phyloP scores from a whole-genome alignment of 768 basidiomycete genomes.

The Phanerochaete sordida region DNA sequence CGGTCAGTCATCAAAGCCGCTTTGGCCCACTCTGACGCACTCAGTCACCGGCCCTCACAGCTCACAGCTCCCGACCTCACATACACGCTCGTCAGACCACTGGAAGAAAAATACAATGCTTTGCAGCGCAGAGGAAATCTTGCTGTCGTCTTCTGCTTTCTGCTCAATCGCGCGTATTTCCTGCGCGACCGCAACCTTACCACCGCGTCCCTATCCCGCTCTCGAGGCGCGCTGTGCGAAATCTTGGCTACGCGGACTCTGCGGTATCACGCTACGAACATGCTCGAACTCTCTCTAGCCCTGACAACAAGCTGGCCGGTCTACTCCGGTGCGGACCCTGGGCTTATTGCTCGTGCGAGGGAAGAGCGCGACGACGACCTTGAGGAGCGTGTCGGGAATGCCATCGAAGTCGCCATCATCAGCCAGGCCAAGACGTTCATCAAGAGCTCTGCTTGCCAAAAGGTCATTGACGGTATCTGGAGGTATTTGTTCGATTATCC shows the following conservation, averaged over 20 bases:
- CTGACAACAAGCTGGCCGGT: conserved; percentile 81
- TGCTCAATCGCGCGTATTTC: conserved; percentile 86
- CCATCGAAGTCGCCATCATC: conserved; percentile 89
- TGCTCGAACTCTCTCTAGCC: conserved; percentile 65
- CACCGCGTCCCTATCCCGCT: conserved; percentile 63
- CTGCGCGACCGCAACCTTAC: conserved; percentile 71
- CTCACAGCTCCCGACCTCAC: conserved; percentile 84
- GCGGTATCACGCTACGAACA: conserved; percentile 63
- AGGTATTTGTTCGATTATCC: conserved; percentile 39
- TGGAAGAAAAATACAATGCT: conserved; percentile 80
- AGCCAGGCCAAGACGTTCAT: conserved; percentile 87
- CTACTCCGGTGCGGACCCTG: conserved; percentile 68
- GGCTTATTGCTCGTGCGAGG: conserved; percentile 52
- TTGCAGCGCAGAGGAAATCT: conserved; percentile 74
- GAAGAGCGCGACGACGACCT: conserved; percentile 67
- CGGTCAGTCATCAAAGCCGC: conserved; percentile 41
- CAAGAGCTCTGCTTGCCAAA: conserved; percentile 85
- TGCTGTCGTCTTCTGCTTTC: conserved; percentile 82
- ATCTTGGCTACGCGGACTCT: conserved; percentile 81
- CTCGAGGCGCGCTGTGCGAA: conserved; percentile 85
- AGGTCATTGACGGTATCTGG: conserved; percentile 84
- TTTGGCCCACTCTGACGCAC: background rate
- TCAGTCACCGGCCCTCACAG: conserved; percentile 31
- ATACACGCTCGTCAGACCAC: conserved; percentile 84
- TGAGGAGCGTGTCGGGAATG: conserved; percentile 83